Evolutionary conservation across 2,329 filamentous ascomycete genomes (phyloP).

Genomic region (Cladosporium sp.): DNA sequence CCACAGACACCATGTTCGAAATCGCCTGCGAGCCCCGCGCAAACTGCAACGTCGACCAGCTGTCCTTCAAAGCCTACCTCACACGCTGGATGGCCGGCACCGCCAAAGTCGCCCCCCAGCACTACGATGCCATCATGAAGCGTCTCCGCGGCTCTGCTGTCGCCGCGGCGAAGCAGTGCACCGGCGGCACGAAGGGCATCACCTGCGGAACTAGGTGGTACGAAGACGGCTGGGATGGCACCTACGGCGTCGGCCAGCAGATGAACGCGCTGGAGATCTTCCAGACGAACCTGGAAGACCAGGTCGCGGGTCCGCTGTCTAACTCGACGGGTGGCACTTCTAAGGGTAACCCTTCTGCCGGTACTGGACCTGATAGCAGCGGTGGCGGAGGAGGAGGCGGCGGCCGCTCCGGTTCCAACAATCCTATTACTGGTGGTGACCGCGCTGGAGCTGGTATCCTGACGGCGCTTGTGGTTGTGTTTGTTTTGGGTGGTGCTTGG

Average conservation of each 20-base stretch:
- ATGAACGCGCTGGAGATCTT: constrained; percentile 59
- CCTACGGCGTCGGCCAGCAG: constrained; percentile 56
- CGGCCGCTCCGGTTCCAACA: constrained; percentile 33
- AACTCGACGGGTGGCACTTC: constrained; percentile 55
- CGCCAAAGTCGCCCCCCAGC: constrained; percentile 60
- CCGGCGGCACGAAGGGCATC: constrained; percentile 47
- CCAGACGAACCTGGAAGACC: constrained; percentile 43
- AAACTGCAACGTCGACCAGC: constrained; percentile 47
- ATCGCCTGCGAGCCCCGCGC: constrained; percentile 44
- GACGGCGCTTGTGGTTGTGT: constrained; percentile 15
- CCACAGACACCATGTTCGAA: constrained; percentile 44
- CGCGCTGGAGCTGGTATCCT: constrained; percentile 62
- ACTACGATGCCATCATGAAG: constrained; percentile 51
- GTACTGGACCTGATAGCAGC: constrained; percentile 34
- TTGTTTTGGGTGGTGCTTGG: constrained; percentile 20
- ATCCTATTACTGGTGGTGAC: constrained; percentile 59
- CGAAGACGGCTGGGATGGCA: constrained; percentile 45
- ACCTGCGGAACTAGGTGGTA: constrained; percentile 49
- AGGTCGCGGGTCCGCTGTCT: constrained; percentile 45
- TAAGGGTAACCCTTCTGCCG: constrained; percentile 47
- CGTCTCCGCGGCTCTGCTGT: constrained; percentile 55
- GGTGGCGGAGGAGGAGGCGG: constrained; percentile 39
- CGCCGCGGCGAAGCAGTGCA: constrained; percentile 57
- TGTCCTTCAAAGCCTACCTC: constrained; percentile 46
- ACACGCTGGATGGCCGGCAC: constrained; percentile 53